Evolutionary conservation across 2,329 filamentous ascomycete genomes (phyloP).

Genomic region (Diaporthe ilicicola): DNA sequence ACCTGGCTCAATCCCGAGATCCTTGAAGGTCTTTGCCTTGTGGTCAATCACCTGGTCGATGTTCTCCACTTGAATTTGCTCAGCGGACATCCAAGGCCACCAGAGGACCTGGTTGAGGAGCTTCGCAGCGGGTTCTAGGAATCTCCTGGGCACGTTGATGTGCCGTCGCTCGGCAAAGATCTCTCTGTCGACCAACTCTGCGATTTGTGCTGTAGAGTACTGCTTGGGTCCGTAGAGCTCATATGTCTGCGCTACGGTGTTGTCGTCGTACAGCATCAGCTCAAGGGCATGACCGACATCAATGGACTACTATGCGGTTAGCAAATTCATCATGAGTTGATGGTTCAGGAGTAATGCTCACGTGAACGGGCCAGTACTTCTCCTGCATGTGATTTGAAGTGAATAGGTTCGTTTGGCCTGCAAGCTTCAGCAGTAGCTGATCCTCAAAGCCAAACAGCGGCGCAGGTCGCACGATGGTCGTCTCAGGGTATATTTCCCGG

Average conservation of each 20-base stretch:
- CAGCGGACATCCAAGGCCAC: conserved; percentile 85
- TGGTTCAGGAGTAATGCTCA: conserved; percentile 49
- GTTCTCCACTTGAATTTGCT: conserved; percentile 91
- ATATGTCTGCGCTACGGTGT: conserved; percentile 87
- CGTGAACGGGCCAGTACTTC: conserved; percentile 90
- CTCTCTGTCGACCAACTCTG: conserved; percentile 87
- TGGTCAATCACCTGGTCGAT: conserved; percentile 92
- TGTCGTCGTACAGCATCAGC: conserved; percentile 89
- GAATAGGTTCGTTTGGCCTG: conserved; percentile 80
- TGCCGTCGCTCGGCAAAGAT: conserved; percentile 90
- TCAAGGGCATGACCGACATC: conserved; percentile 92
- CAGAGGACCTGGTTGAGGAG: conserved; percentile 84
- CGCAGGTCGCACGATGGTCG: conserved; percentile 93
- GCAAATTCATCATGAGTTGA: not conserved
- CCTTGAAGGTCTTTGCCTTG: conserved; percentile 92
- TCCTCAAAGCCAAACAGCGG: conserved; percentile 97
- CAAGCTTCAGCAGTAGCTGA: conserved; percentile 86
- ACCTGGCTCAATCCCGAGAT: conserved; percentile 87
- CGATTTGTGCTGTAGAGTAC: conserved; percentile 89
- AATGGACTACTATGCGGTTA: conserved; percentile 66
- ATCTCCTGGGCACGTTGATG: conserved; percentile 85
- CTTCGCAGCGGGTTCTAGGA: conserved; percentile 79
- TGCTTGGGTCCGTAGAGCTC: conserved; percentile 95
- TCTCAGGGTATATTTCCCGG: conserved; percentile 92
- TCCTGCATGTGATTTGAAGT: conserved; percentile 95